Conservation (phyloP, 257 asterid genomes). For the Solanum bukasovii region DNA sequence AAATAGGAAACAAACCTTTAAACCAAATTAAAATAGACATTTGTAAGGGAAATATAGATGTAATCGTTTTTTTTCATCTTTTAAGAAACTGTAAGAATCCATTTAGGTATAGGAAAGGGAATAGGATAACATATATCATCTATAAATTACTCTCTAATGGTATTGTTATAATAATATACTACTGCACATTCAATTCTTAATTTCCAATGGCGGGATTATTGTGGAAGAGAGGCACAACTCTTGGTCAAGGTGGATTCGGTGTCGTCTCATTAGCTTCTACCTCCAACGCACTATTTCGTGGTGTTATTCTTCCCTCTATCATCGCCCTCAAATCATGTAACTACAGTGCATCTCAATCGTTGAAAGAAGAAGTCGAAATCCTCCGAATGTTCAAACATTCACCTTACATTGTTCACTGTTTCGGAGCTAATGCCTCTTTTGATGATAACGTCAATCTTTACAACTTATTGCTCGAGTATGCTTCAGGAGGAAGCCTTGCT, state of each 20-base stretch:
- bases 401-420: background rate
- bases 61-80: too few species aligned
- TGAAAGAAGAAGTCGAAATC: background rate
- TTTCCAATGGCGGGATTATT: background rate
- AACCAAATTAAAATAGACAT: too few species aligned
- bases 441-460: background rate
- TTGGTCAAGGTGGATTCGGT: background rate
- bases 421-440: background rate
- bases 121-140: background rate
- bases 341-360: background rate
- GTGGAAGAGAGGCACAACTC: background rate
- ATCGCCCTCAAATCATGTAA: conserved; percentile 2
- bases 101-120: too few species aligned
- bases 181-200: background rate
- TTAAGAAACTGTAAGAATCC: too few species aligned
- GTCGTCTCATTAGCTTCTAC: background rate
- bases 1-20: too few species aligned
- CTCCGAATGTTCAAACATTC: background rate
- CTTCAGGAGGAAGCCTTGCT: background rate
- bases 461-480: background rate
- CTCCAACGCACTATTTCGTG: background rate
- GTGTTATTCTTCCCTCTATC: background rate
- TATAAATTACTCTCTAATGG: too few species aligned
- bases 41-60: background rate
- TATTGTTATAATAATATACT: too few species aligned